phyloP scores from a whole-genome alignment of 768 basidiomycete genomes.

The Tubosaeta sp. region DNA sequence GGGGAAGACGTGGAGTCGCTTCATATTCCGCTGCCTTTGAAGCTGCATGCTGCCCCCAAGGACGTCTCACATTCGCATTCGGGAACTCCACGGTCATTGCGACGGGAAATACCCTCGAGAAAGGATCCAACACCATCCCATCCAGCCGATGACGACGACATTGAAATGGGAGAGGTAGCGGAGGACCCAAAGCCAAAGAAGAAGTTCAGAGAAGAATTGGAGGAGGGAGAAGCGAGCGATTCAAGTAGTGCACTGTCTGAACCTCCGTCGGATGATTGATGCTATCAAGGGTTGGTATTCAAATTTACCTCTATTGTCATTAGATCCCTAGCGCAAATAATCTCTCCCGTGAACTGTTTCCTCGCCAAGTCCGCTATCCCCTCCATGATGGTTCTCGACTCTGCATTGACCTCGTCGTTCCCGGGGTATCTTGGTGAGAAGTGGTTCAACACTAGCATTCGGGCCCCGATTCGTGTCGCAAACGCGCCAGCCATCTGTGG shows the following conservation, averaged over 20 bases:
- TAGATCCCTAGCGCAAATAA: conserved; percentile 69
- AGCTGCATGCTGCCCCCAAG: conserved; percentile 31
- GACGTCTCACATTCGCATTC: conserved; percentile 31
- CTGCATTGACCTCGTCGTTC: conserved; percentile 48
- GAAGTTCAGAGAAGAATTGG: conserved; percentile 65
- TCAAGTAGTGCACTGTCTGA: conserved; percentile 75
- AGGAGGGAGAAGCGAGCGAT: conserved; percentile 86
- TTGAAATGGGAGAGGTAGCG: conserved; percentile 90
- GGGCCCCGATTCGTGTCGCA: conserved; percentile 60
- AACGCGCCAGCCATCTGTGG: conserved; percentile 88
- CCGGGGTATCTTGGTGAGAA: conserved; percentile 80
- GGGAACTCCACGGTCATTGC: conserved; percentile 26
- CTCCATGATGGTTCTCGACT: conserved; percentile 54
- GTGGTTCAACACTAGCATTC: conserved; percentile 72
- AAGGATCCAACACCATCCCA: conserved; percentile 18
- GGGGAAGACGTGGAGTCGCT: conserved; percentile 35
- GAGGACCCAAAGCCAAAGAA: conserved; percentile 60
- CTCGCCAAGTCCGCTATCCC: conserved; percentile 58
- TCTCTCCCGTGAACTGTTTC: conserved; percentile 48
- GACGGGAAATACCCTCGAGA: conserved; percentile 22
- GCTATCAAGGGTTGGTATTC: conserved; percentile 7
- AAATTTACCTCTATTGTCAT: conserved; percentile 62
- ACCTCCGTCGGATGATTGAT: conserved; percentile 53
- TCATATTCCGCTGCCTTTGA: conserved; percentile 23
- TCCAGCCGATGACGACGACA: conserved; percentile 53